Percentiles rank a stretch among this genome's conserved stretches.
These are phyloP conservation scores for Sugiyamaella grinbergsii DNA, from an alignment of 1,139 yeast species.

Conservation along the genomic window DNA sequence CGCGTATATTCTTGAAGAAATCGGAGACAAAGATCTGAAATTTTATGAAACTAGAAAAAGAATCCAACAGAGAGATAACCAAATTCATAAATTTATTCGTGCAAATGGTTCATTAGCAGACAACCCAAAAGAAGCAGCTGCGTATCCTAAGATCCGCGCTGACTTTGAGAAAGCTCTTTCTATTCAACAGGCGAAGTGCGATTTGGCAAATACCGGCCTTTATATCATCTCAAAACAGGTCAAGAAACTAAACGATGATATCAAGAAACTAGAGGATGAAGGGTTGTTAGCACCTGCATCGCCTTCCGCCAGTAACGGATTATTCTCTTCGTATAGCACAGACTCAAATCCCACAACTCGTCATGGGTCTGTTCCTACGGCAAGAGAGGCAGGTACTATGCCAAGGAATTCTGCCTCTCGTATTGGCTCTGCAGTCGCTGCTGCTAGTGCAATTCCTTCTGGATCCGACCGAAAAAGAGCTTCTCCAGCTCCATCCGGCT, in stretches of 20 bases:
- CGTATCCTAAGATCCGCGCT: constrained; percentile 66
- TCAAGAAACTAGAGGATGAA: constrained; percentile 73
- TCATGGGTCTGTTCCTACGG: constrained; percentile 21
- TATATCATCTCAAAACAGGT: constrained; percentile 76
- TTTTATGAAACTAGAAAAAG: constrained; percentile 68
- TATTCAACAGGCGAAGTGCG: constrained; percentile 75
- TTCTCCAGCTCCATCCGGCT: constrained; percentile 25
- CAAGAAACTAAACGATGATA: constrained; percentile 69
- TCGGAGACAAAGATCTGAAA: constrained; percentile 68
- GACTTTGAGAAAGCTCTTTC: constrained; percentile 63
- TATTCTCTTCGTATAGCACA: constrained; percentile 17
- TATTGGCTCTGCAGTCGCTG: constrained; percentile 10
- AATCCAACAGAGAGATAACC: constrained; percentile 70
- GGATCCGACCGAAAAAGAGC: constrained; percentile 19
- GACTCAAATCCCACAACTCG: constrained; percentile 25
- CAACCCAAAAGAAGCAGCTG: constrained; percentile 78
- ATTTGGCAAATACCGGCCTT: constrained; percentile 80
- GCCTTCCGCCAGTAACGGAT: constrained; percentile 12
- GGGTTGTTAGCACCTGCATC: constrained; percentile 62
- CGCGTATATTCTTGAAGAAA: constrained; percentile 76
- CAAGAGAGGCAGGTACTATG: constrained; percentile 5
- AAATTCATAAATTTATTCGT: constrained; percentile 77
- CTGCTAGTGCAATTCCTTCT: neutral
- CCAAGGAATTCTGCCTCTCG: constrained; percentile 15
- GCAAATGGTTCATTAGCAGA: constrained; percentile 80